phyloP scores from a whole-genome alignment of 2,329 filamentous ascomycete genomes.

The Pseudohalonectria lignicola region DNA sequence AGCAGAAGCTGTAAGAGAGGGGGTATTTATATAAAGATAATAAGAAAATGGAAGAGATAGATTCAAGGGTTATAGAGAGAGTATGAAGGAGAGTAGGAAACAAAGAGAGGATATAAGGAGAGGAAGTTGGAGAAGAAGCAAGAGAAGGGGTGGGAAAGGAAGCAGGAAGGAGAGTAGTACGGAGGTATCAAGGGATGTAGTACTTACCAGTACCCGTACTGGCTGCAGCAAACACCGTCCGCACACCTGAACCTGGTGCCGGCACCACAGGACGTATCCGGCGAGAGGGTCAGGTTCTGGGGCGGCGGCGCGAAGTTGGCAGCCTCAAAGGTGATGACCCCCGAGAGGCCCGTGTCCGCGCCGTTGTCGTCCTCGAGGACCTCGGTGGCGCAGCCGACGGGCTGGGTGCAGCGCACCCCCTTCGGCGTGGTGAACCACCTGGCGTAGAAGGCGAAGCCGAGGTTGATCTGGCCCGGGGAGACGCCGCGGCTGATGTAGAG shows the following conservation, averaged over 20 bases:
- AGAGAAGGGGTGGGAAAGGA: too few species aligned
- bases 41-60: too few species aligned
- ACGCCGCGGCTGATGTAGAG: slow-evolving; percentile 48
- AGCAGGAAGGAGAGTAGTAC: too few species aligned
- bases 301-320: slow-evolving; percentile 13
- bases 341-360: slow-evolving; percentile 43
- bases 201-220: slow-evolving; percentile 9
- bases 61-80: too few species aligned
- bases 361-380: slow-evolving; percentile 49
- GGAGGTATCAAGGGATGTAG: too few species aligned
- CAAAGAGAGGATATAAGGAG: too few species aligned
- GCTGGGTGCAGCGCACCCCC: slow-evolving; percentile 25
- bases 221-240: slow-evolving; percentile 9
- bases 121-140: too few species aligned
- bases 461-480: slow-evolving; percentile 39
- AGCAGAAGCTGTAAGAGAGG: too few species aligned
- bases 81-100: too few species aligned
- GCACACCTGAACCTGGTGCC: slow-evolving; percentile 9
- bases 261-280: slow-evolving; percentile 10
- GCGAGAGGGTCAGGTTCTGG: slow-evolving; percentile 7
- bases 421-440: slow-evolving; percentile 49
- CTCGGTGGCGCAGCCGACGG: slow-evolving; percentile 43
- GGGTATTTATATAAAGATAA: too few species aligned
- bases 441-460: slow-evolving; percentile 57
- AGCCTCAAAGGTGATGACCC: slow-evolving; percentile 29